Base-by-base conservation (phyloP, 495 filamentous ascomycete species). In the Xylaria venustula region DNA sequence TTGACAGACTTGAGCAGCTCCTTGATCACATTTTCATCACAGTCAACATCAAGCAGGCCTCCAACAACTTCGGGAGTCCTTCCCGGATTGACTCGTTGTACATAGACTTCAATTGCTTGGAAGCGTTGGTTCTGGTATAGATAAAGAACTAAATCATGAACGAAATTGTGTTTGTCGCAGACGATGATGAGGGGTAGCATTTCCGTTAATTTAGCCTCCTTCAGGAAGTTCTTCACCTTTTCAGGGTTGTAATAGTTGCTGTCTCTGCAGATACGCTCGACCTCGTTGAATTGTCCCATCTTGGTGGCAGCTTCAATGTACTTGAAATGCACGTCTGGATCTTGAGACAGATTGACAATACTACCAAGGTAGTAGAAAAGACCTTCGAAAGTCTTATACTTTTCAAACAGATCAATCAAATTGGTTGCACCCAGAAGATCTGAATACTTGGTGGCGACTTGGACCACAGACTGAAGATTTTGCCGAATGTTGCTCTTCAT, bases 111-210 rank as follows among this genome's bases (percentile, higher is more conserved):
- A 64, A 99, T 99, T 14, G 95, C 96, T 79, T 97, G 95, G 88
- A 96, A 99, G 69, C 97, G 95, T 75, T 98, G 94, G 77, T 96
- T 96, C 76, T 97, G 92, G 80, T 98, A 99, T 23, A 99, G 90
- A 74, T 97, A 98, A 22, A 98, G 83, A 25, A 99, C 90, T 67
- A 99, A 73, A 71, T 99, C 95, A 68, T 99, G 95, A 58, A 97
- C 91, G 71, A 99, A 93, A 79, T 97, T 96, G 83, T 95, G 97
- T 17, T 93, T 91, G 67, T 99, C 95, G 76, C 95, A 98, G 62
- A 99, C 95, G 69, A 98, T 96, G 78, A 99, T 98, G 58, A 99
- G 80, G 15, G 95, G 95, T 45, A 98, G 83, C 77, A 97, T 92
- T 75, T 98, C 94, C 6, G 87, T 88, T 58, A 99, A 82, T 64